Percentiles rank a stretch among this genome's conserved stretches.
Conservation (phyloP, 768 basidiomycete species). For the Sarcodon aspratus region DNA sequence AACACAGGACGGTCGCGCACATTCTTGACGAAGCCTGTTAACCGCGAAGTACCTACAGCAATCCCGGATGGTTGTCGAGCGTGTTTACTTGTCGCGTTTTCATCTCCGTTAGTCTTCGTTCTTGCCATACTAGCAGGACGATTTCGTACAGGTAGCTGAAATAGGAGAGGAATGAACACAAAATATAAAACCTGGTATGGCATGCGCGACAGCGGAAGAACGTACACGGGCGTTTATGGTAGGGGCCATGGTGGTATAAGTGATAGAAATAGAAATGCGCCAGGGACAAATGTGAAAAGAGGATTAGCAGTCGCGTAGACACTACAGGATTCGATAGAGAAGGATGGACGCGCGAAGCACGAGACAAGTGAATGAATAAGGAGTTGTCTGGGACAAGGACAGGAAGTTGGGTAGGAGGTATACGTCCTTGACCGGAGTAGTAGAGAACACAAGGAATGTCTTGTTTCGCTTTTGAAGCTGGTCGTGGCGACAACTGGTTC, state of each 20-base stretch:
- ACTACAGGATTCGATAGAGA: too few species aligned
- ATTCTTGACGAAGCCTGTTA: conserved; percentile 37
- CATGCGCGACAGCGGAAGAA: conserved; percentile 2
- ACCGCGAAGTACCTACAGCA: conserved; percentile 33
- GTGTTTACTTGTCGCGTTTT: conserved; percentile 66
- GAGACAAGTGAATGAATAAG: too few species aligned
- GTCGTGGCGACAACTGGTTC: too few species aligned
- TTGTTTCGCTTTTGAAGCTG: too few species aligned
- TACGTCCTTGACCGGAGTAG: too few species aligned
- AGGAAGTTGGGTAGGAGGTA: too few species aligned
- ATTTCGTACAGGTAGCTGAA: conserved; percentile 54
- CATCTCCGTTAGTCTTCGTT: conserved; percentile 52
- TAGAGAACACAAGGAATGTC: too few species aligned
- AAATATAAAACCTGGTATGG: not conserved
- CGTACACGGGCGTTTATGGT: conserved; percentile 48
- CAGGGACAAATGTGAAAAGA: too few species aligned
- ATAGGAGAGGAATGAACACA: conserved; percentile 6
- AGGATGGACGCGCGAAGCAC: too few species aligned
- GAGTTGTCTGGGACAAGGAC: too few species aligned
- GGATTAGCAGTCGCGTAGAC: too few species aligned
- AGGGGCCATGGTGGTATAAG: conserved; percentile 30
- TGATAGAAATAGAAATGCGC: not conserved
- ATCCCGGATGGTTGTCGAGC: conserved; percentile 48
- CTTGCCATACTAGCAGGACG: conserved; percentile 49
- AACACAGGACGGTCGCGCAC: conserved; percentile 56